Base-by-base conservation (phyloP, 2,329 filamentous ascomycete genomes). In the Neonectria hederae region DNA sequence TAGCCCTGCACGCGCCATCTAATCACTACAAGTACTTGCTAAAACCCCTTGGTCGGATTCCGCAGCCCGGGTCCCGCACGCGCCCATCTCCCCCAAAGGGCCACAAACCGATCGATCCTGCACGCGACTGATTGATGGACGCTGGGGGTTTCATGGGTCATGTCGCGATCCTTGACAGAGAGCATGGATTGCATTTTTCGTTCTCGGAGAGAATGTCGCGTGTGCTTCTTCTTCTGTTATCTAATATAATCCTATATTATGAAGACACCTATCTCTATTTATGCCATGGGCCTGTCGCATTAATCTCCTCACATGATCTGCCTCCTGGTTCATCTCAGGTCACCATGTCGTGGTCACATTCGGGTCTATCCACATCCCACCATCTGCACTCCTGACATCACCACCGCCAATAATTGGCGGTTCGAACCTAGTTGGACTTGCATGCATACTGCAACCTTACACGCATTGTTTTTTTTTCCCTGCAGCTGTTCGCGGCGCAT, bases 1-100 rank as follows among this genome's bases (percentile, higher is more conserved):
- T 4, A 53, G 55, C n/a, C n/a, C n/a, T n/a, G 55, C 55, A 61
- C 58, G 58, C 58, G 58, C 58, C 52, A 61, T 30, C 58, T 61
- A n/a, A n/a, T n/a, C n/a, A 2, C 13, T 35, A 54, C 32, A 35
- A 35, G 11, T 21, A 28, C 32, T 8, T 28, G 17, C 43, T 49
- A 40, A 58, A 43, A 45, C 38, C 53, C 40, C 17, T 53, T 45
- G 30, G 38, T 42, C 35, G 24, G 52, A 17, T 42, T 56, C 48
- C 48, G 48, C 30, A 10, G 40, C 45, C 35, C 53, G n/a, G 26
- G 6, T 56, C 53, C 42, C 48, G 48, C 48, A n/a, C 40, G 22
- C 42, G 49, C 51, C 40, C 35, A 43, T 43, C 57, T 30, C 26
- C 48, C 43, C 35, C 35, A 32, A 32, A 32, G 30, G 11, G 10